These are phyloP conservation scores for Kregervanrija delftensis DNA, from an alignment of 805 yeast genomes.

Conservation along the genomic window DNA sequence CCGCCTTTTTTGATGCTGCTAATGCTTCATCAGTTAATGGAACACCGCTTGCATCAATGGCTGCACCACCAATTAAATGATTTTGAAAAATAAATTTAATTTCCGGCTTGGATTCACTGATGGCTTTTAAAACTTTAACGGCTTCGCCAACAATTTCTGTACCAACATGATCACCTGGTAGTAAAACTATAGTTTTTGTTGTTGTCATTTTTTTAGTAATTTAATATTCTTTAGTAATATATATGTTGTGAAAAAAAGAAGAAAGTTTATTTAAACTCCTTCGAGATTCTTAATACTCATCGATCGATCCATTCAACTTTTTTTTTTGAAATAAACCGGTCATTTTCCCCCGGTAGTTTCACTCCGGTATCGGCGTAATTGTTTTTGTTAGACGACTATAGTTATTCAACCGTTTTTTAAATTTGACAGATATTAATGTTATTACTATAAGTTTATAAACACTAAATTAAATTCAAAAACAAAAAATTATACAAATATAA, in stretches of 20 bases:
- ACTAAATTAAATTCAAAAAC: neutral
- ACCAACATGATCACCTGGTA: conserved; percentile 98
- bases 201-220: conserved; percentile 12
- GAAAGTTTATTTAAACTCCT: neutral
- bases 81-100: conserved; percentile 69
- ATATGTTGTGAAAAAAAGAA: neutral
- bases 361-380: too few relatives aligned
- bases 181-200: conserved; percentile 67
- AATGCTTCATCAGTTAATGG: conserved; percentile 85
- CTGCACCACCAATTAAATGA: conserved; percentile 96
- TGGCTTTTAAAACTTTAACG: conserved; percentile 79
- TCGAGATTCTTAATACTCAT: too few relatives aligned
- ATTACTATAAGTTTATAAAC: neutral
- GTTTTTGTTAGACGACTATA: too few relatives aligned
- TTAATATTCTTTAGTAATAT: neutral
- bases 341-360: too few relatives aligned
- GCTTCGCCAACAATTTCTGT: conserved; percentile 87
- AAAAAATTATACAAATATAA: neutral
- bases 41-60: conserved; percentile 92
- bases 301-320: too few relatives aligned
- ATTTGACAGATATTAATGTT: neutral
- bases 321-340: too few relatives aligned
- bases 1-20: conserved; percentile 76
- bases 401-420: too few relatives aligned
- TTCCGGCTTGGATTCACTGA: conserved; percentile 48